Base-by-base conservation (phyloP, 2,329 filamentous ascomycete genomes). In the Sphaerulina musiva region DNA sequence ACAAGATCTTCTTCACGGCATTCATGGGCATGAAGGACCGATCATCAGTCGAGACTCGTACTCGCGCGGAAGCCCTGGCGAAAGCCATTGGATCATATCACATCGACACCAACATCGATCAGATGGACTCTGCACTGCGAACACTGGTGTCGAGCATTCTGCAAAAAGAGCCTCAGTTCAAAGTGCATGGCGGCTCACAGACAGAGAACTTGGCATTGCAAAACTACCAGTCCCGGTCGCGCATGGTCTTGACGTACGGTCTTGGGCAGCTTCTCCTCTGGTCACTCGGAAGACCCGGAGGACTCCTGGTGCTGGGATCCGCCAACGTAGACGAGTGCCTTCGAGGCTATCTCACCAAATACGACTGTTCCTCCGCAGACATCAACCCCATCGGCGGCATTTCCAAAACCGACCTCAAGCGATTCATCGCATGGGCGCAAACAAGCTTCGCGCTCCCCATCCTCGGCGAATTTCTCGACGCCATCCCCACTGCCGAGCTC, bases 61-160 rank as follows among this genome's bases (percentile, higher is more conserved):
- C 77, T 45, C 76, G 88, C 29, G 85, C 88, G 1, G 79, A 80
- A 64, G 75, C 79, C 0, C 76, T 92, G 2, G 71, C 76, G 1
- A 65, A 74, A 3, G 76, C 74, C 4, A 89, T 92, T 49, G 87
- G 87, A 2, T 76, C 80, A 12, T 84, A 89, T 64, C 89, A 93
- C 66, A 76, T 81, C 3, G 80, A 91, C 64, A 74, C 89, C 43
- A 81, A 89, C 63, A 89, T 92, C 53, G 88, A 92, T 65, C 76
- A 77, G 1, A 77, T 84, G 7, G 82, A 83, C 57, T 73, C 79
- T 17, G 79, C 84, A 0, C 73, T 83, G 48, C 81, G 79, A 60
- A 76, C 76, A 42, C 70, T 89, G 1, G 75, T 89, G 51, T 75
- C 77, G 0, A 68, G 75, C 2, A 77, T 81, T 0, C 80, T 82